Evolutionary conservation across 345 rosid species (phyloP).

Genomic region (Bretschneidera sinensis): DNA sequence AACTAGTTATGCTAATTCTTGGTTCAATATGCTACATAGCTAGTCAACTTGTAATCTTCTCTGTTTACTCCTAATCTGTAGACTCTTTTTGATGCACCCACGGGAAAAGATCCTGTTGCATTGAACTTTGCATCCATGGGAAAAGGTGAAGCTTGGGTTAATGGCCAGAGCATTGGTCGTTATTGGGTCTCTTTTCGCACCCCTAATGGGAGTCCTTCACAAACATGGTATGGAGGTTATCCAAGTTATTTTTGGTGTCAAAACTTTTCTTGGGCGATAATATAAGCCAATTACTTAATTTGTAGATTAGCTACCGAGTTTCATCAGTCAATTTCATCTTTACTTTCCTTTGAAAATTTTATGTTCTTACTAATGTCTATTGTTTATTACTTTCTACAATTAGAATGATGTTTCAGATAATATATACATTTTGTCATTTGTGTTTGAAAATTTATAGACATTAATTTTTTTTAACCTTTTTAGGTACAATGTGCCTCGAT

Average conservation of each 20-base stretch:
- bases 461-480: not conserved
- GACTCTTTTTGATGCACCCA: slow-evolving; percentile 61
- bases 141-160: slow-evolving; percentile 83
- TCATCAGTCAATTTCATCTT: too few relatives aligned
- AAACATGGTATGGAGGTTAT: slow-evolving; percentile 44
- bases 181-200: slow-evolving; percentile 67
- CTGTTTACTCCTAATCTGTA: slow-evolving; percentile 1
- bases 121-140: slow-evolving; percentile 70
- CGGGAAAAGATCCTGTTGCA: slow-evolving; percentile 51
- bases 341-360: not conserved
- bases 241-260: not conserved
- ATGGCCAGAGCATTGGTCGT: slow-evolving; percentile 76
- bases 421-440: too few relatives aligned
- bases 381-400: not conserved
- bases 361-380: not conserved
- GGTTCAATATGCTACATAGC: slow-evolving; percentile 2
- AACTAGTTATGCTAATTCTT: not conserved
- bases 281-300: too few relatives aligned
- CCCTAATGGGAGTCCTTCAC: slow-evolving; percentile 51
- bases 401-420: too few relatives aligned
- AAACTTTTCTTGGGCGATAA: too few relatives aligned
- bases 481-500: slow-evolving; percentile 59
- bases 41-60: too few relatives aligned
- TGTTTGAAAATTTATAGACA: not conserved
- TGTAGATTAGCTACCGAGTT: too few relatives aligned